Evolutionary conservation across 345 rosid genomes (phyloP), one percentile per base, ranked within the genome.

Genomic region (Eucalyptus regnans): DNA sequence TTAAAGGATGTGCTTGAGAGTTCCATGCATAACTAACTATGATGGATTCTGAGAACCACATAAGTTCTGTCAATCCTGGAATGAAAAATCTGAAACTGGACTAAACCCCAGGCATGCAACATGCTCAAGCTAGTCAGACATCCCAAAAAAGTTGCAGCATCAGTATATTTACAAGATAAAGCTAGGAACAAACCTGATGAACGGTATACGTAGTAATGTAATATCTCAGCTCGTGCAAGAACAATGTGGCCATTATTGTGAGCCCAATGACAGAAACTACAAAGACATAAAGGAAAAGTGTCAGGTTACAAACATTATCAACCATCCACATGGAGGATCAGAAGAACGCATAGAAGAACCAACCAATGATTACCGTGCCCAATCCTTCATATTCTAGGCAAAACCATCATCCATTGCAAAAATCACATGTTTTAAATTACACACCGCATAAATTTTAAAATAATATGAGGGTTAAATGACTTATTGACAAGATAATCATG

Each of bases 211-310:
- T 95, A 52, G 95, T 90, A 56, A 98, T 93, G 93, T 96, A 98
- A 92, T 96, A 98, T 71, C 94, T 89, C 81, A 97, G 96, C 95
- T 98, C 99, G 64, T 96, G 99, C 93, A 95, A 87, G 94, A 98
- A 98, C 92, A 98, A 91, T 23, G 96, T 91, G 50, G 94, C 99
- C 99, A 98, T 97, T 89, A 97, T 93, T 88, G 93, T 60, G 18
- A 98, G 93, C 86, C 99, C 99, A 88, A 96, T 91, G 85, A 97
- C 87, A 9, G 99, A 98, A 91, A 98, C 99, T 97, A 87, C 91
- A 94, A 89, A 68, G 89, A 12, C 86, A 79, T 86, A 81, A 88
- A 86, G 7, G 89, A 90, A 43, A 87, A 37, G 37, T 8, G 66
- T 56, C 49, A 46, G 37, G 71, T 46, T 50, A 48, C 58, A 60